A percentile compares a stretch with the other conserved stretches of the same genome.
These are phyloP conservation scores for Acanthamoeba royreba DNA, from an alignment of 208 protist genomes.

Conservation along the genomic window DNA sequence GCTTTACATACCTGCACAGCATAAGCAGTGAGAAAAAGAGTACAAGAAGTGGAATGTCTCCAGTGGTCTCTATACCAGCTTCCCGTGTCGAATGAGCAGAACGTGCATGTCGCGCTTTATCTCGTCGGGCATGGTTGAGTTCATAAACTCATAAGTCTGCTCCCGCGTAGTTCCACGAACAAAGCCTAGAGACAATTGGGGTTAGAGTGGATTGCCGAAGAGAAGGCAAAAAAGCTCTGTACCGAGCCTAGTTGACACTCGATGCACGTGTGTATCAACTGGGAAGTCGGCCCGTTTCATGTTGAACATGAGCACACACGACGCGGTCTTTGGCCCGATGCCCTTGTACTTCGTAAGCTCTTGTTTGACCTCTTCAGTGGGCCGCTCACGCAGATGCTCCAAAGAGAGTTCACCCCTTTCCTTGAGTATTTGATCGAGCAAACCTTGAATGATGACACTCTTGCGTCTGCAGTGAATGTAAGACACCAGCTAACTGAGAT, in stretches of 20 bases:
- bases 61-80: neutral
- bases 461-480: neutral
- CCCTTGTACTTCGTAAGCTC: neutral
- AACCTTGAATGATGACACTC: neutral
- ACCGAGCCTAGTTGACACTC: neutral
- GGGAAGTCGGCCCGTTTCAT: neutral
- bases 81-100: neutral
- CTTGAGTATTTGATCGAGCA: neutral
- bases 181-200: neutral
- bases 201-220: neutral
- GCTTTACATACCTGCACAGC: neutral
- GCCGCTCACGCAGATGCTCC: neutral
- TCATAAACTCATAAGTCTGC: neutral
- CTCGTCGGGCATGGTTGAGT: neutral
- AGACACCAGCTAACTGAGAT: neutral
- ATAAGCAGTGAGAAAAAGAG: neutral
- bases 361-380: neutral
- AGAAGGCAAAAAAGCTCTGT: neutral
- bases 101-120: slow-evolving; percentile 14
- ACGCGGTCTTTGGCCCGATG: neutral
- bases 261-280: neutral
- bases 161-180: neutral
- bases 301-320: neutral
- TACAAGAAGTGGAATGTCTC: neutral
- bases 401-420: neutral